These are phyloP conservation scores for Achaetomium macrosporum DNA, from an alignment of 2,329 filamentous ascomycete genomes.

Conservation along the genomic window DNA sequence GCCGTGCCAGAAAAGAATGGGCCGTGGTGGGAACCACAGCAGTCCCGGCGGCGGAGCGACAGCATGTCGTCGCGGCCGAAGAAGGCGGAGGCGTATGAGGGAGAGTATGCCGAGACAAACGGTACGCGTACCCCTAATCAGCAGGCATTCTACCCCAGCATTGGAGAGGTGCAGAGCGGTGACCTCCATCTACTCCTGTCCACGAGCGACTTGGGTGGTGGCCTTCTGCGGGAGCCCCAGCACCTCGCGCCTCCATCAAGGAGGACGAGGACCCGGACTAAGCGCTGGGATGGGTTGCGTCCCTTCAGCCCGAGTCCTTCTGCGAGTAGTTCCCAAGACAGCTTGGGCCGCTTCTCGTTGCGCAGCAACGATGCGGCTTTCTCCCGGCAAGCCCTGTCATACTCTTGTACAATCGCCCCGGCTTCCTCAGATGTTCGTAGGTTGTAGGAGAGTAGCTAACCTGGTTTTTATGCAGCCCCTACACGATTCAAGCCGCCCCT, in stretches of 20 bases:
- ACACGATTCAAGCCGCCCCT: constrained; percentile 78
- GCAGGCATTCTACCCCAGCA: constrained; percentile 15
- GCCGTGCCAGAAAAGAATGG: constrained; percentile 44
- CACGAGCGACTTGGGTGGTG: constrained; percentile 5
- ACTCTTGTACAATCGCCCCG: constrained; percentile 19
- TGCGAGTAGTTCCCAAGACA: constrained; percentile 18
- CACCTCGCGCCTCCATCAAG: constrained; percentile 8
- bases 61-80: constrained; percentile 43
- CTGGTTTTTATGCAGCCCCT: constrained; percentile 32
- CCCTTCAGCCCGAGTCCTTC: constrained; percentile 19
- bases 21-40: constrained; percentile 70
- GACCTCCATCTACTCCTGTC: constrained; percentile 10
- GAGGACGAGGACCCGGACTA: constrained; percentile 13
- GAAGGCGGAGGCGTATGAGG: constrained; percentile 59
- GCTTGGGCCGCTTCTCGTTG: constrained; percentile 19
- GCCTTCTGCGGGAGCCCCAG: constrained; percentile 13
- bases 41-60: constrained; percentile 42
- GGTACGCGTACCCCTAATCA: constrained; percentile 35
- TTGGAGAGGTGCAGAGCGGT: constrained; percentile 16
- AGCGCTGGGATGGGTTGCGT: constrained; percentile 18
- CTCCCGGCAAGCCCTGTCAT: constrained; percentile 11
- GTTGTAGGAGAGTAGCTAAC: constrained; percentile 11
- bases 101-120: constrained; percentile 59
- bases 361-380: constrained; percentile 16
- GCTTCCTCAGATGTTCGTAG: constrained; percentile 14